A percentile compares a stretch with the other conserved stretches of the same genome.
Conservation (phyloP, 306 rosid species). For the Quercus alba region DNA sequence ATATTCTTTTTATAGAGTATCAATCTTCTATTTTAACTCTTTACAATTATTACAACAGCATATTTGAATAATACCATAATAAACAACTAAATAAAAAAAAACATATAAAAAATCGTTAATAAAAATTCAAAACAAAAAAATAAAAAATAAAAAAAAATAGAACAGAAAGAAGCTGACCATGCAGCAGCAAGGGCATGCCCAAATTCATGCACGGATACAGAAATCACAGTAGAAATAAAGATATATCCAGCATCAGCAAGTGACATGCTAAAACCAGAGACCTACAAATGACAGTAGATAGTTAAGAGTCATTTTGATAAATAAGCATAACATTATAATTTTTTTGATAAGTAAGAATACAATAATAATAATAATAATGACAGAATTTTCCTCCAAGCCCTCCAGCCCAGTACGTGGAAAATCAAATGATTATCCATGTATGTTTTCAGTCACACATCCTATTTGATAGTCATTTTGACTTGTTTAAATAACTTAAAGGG, state of each 20-base stretch:
- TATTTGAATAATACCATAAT: too few relatives aligned
- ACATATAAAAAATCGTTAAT: background rate
- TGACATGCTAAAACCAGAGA: slow-evolving; percentile 37
- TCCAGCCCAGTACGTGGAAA: background rate
- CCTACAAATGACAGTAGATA: slow-evolving; percentile 1
- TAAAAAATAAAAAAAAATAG: too few relatives aligned
- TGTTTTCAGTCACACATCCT: background rate
- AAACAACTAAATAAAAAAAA: too few relatives aligned
- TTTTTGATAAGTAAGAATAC: too few relatives aligned
- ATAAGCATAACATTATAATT: background rate
- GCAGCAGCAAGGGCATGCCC: slow-evolving; percentile 87
- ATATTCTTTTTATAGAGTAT: background rate
- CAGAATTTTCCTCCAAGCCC: too few relatives aligned
- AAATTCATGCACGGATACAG: slow-evolving; percentile 66
- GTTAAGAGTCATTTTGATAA: background rate
- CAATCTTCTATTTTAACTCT: background rate
- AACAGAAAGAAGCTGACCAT: slow-evolving; percentile 46
- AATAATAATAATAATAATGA: too few relatives aligned
- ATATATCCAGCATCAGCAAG: slow-evolving; percentile 52
- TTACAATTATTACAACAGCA: too few relatives aligned
- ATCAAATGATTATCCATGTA: slow-evolving; percentile 19
- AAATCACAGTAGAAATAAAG: slow-evolving; percentile 55
- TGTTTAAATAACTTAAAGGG: too few relatives aligned
- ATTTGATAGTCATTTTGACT: too few relatives aligned
- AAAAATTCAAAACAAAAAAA: background rate